Percentiles rank a stretch among this genome's conserved stretches.
These are phyloP conservation scores for Rhododendron simsii DNA, from an alignment of 148 eudicot genomes.

Conservation along the genomic window DNA sequence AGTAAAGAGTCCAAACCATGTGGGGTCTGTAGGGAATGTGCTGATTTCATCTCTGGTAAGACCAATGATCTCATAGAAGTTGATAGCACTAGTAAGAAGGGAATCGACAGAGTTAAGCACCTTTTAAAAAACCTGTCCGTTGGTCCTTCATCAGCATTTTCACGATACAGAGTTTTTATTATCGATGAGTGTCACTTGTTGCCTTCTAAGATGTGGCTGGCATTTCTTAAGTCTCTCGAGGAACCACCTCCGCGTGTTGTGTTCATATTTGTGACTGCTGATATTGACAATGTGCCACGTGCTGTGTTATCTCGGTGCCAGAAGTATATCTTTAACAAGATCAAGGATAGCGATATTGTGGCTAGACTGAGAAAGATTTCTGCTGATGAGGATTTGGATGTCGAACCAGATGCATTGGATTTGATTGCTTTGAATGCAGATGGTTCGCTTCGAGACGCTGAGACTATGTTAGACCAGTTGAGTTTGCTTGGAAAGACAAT, in stretches of 20 bases:
- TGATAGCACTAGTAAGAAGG: constrained; percentile 70
- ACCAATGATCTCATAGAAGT: constrained; percentile 59
- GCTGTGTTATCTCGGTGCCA: constrained; percentile 81
- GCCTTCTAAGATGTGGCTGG: constrained; percentile 80
- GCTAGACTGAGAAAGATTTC: constrained; percentile 62
- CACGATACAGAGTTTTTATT: constrained; percentile 54
- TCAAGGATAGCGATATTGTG: constrained; percentile 72
- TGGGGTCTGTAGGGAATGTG: constrained; percentile 83
- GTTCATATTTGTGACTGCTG: constrained; percentile 76
- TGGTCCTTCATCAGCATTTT: constrained; percentile 44
- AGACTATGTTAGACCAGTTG: constrained; percentile 95
- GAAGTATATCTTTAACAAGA: constrained; percentile 78
- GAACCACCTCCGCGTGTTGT: constrained; percentile 69
- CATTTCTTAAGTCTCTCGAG: constrained; percentile 77
- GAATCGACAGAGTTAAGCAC: constrained; percentile 51
- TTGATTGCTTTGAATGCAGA: constrained; percentile 89
- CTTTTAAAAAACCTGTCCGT: constrained; percentile 51
- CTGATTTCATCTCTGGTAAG: constrained; percentile 68
- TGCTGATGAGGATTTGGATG: constrained; percentile 66
- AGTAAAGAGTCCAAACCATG: constrained; percentile 78
- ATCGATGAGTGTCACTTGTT: constrained; percentile 88
- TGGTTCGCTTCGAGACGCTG: constrained; percentile 95
- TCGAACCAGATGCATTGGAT: constrained; percentile 82
- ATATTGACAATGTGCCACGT: constrained; percentile 86
- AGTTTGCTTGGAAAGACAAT: constrained; percentile 87